Evolutionary conservation across 345 rosid species (phyloP), one percentile per base, ranked within the genome.

Genomic region (Brassica cretica): DNA sequence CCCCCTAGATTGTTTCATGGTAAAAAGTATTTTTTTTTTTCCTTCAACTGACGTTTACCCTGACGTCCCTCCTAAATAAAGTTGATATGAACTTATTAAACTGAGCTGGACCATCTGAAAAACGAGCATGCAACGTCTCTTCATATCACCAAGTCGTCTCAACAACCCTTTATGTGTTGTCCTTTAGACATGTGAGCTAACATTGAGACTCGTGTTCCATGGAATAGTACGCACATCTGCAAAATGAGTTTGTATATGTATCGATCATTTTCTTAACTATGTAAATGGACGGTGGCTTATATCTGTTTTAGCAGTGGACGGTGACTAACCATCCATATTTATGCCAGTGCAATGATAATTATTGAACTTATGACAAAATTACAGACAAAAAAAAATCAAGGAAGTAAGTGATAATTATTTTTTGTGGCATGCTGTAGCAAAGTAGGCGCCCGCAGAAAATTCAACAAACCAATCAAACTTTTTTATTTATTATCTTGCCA

Each of bases 211-310:
- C 63, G 32, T 24, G 30, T 24, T 58, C 62, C 27, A 21, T 58
- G 62, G 12, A 58, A 58, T 58, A 58, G 27, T 19, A 21, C 2
- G 6, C 64, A 59, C 25, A 19, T 59, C 32, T 59, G 64, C 30
- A 9, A 72, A 72, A 71, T n/a, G 56, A 41, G 18, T 61, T 56
- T 63, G 21, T 12, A 5, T 19, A 61, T 29, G 63, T 59, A 59
- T 24, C 3, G 10, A 59, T 24, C 1, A 59, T 59, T 58, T 58
- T 12, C 63, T 21, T 59, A 21, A 29, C 32, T 61, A 29, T 30
- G 49, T 64, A 63, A 18, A 6, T 46, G 49, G 77, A 73, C 64
- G 63, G 70, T 73, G 70, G 24, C 77, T 41, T 61, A 39, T 24
- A 60, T 60, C 44, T 39, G 67, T 41, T 60, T 60, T 72, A 5